phyloP scores from a whole-genome alignment of 2,329 filamentous ascomycete genomes.

The Colletotrichum godetiae region DNA sequence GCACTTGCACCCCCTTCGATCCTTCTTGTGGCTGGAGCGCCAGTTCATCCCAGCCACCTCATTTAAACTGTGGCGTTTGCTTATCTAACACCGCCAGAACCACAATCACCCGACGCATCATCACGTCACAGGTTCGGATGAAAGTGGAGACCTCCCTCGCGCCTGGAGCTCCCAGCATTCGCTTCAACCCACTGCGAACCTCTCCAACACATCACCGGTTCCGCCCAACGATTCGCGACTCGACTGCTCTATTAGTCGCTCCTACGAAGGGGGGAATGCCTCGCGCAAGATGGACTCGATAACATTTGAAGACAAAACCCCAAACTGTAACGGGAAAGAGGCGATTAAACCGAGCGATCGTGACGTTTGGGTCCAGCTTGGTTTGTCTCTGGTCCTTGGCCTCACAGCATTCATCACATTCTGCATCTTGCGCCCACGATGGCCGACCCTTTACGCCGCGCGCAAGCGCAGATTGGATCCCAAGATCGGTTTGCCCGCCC shows the following conservation, averaged over 20 bases:
- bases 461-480: slow-evolving; percentile 79
- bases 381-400: slow-evolving; percentile 78
- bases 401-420: slow-evolving; percentile 79
- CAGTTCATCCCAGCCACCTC: neutral
- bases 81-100: neutral
- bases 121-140: slow-evolving; percentile 35
- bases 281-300: slow-evolving; percentile 29
- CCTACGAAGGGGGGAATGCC: slow-evolving; percentile 1
- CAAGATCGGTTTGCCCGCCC: slow-evolving; percentile 73
- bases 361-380: slow-evolving; percentile 72
- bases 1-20: neutral
- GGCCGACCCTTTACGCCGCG: slow-evolving; percentile 90
- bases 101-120: slow-evolving; percentile 22
- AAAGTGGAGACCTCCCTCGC: slow-evolving; percentile 28
- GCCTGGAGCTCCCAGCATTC: slow-evolving; percentile 11
- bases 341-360: slow-evolving; percentile 40
- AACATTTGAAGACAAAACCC: slow-evolving; percentile 16
- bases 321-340: slow-evolving; percentile 40
- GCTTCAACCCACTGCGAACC: slow-evolving; percentile 7
- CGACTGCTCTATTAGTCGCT: neutral
- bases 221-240: neutral
- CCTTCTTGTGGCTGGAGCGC: neutral
- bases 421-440: slow-evolving; percentile 87
- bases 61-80: neutral
- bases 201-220: slow-evolving; percentile 15